These are phyloP conservation scores for Trypanosoma cruzi DNA, from an alignment of 208 protist species.

Conservation along the genomic window DNA sequence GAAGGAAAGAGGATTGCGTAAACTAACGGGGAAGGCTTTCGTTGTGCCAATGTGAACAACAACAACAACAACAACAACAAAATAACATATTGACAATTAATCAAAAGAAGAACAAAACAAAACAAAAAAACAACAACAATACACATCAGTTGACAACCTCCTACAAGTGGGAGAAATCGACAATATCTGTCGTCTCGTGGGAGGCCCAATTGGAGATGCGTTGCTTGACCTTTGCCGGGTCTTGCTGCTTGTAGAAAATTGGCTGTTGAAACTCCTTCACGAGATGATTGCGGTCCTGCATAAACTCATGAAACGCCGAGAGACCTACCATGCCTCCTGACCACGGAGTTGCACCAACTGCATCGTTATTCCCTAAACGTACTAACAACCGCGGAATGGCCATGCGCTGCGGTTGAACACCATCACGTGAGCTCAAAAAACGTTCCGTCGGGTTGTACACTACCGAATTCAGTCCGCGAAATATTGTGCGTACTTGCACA, in stretches of 20 bases:
- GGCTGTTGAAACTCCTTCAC: slow-evolving; percentile 77
- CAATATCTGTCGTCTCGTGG: slow-evolving; percentile 72
- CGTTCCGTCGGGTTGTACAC: slow-evolving; percentile 63
- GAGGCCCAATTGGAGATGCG: slow-evolving; percentile 65
- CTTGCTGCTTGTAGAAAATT: slow-evolving; percentile 87
- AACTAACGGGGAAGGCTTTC: too few species aligned
- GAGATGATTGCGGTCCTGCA: slow-evolving; percentile 81
- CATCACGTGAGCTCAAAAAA: slow-evolving; percentile 69
- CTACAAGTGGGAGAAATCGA: slow-evolving; percentile 81
- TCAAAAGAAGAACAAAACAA: slow-evolving; percentile 4
- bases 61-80: too few species aligned
- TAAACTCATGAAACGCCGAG: slow-evolving; percentile 73
- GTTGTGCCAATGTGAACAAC: too few species aligned
- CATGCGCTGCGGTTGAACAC: slow-evolving; percentile 54
- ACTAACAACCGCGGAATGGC: slow-evolving; percentile 70
- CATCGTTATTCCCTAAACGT: slow-evolving; percentile 70
- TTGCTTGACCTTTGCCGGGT: slow-evolving; percentile 70
- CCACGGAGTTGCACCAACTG: slow-evolving; percentile 81
- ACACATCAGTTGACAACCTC: neutral
- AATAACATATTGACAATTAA: too few species aligned
- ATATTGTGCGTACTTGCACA: slow-evolving; percentile 73
- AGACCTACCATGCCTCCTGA: slow-evolving; percentile 69
- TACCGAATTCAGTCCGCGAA: slow-evolving; percentile 73
- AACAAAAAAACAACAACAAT: slow-evolving; percentile 2
- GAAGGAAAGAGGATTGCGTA: too few species aligned